Evolutionary conservation across 1,284 basidiomycete genomes (phyloP), one percentile per base, ranked within the genome.

Genomic region (Trametes versicolor): DNA sequence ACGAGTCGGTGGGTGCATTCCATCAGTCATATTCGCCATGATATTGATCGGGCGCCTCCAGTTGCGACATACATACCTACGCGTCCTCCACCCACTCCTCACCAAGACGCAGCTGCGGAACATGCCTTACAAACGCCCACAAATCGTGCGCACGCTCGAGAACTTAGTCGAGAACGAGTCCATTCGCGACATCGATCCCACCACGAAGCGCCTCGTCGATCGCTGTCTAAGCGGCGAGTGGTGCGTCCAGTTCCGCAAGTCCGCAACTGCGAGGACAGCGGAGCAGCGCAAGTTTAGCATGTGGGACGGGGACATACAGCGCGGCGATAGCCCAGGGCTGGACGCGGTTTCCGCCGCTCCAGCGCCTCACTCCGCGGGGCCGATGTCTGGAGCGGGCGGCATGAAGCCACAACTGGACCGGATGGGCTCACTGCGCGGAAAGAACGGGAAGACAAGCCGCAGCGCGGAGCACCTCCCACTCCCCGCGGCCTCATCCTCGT

Each of bases 31-130:
- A 64, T 23, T 29, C 25, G 10, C 2, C 5, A 25, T 17, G 5
- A 21, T 47, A 29, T 47, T 63, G 36, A 58, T 13, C 19, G 32
- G 29, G 49, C 6, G 4, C 1, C 27, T 13, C 2, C 73, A 98
- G 94, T 85, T 99, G 43, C 93, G 96, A 37, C 97, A 99, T 77
- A 99, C 97, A 0, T 99, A 97, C 75, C 89, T 99, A 21, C 92
- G 97, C 17, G 98, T 99, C 2, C 84, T 99, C 5, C 95, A 99
- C 74, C 97, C 97, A 0, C 88, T 99, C 4, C 85, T 99, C 29
- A 96, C 94, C 19, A 95, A 95, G 76, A 99, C 98, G 0, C 98
- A 99, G 77, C 85, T 99, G 7, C 90, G 91, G 37, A 82, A 82
- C 61, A 83, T 88, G 66, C 91, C 95, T 0, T 99, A 99, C 83